Base-by-base conservation (phyloP, 2,329 filamentous ascomycete species). In the Eurotiales sp. region DNA sequence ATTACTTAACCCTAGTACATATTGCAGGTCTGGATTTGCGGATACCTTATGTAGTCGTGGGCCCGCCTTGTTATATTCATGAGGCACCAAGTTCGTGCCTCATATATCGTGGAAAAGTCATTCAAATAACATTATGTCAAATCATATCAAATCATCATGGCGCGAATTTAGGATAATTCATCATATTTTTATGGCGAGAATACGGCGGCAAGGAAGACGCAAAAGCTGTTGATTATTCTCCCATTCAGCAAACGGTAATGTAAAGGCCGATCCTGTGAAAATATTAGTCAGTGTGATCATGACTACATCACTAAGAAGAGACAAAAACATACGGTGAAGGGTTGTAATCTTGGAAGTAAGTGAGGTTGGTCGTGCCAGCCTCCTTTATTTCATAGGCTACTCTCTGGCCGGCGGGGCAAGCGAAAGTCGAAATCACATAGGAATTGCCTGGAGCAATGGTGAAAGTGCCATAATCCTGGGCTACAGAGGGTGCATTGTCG, bases 321-420 rank as follows among this genome's bases (percentile, higher is more conserved):
- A 14, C 7, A 29, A 14, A 23, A 42, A 70, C 70, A 64, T 64
- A 73, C 70, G 77, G 72, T 53, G 70, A 67, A 15, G 73, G 74
- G 59, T 84, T 85, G 58, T 72, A 85, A 63, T 87, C 82, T 68
- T 88, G 76, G 70, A 86, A 85, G 67, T 78, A 87, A 51, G 77
- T 68, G 30, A 87, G 65, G 46, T 72, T 62, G 32, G 81, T 81
- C 56, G 69, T 69, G 2, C 76, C 78, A 4, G 69, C 69, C 34
- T 73, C 70, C 44, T 69, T 74, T 58, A 86, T 72, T 69, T 80
- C 71, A 58, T 77, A 80, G 2, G 68, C 69, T n/a, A 85, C 65
- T 14, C 70, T 70, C 63, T 78, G 47, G 2, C 79, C 81, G 34
- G 76, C 77, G 0, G 77, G 75, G 60, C 83, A 86, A 14, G 67